phyloP scores from a whole-genome alignment of 2,329 filamentous ascomycete species.

The Paracoccidioides lutzii region DNA sequence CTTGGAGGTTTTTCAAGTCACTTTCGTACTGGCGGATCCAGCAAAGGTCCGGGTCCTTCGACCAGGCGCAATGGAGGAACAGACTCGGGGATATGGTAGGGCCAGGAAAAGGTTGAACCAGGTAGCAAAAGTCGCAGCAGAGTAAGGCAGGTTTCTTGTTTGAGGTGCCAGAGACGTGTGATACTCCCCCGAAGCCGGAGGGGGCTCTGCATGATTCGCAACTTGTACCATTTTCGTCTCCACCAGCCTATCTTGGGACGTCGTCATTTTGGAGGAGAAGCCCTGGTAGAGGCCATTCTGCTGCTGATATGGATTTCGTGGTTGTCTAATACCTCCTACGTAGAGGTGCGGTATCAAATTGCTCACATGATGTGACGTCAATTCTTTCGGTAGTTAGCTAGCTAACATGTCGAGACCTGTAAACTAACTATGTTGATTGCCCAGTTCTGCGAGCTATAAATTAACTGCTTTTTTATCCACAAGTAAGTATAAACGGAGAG shows the following conservation, averaged over 20 bases:
- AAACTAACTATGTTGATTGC: no score
- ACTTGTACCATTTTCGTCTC: constrained; percentile 7
- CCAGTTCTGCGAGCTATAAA: no score
- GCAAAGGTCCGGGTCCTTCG: constrained; percentile 5
- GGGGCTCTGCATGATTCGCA: constrained; percentile 5
- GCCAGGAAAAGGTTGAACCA: neutral
- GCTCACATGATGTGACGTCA: neutral
- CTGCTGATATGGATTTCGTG: neutral
- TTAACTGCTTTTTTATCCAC: no score
- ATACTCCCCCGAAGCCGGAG: constrained; percentile 10
- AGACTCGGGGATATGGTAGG: constrained; percentile 3
- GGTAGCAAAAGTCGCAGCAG: constrained; percentile 12
- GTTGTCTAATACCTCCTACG: no score
- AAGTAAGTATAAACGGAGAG: no score
- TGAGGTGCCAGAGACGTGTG: constrained; percentile 9
- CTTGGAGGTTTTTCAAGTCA: constrained; percentile 7
- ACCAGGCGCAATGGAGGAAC: constrained; percentile 4
- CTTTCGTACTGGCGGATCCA: constrained; percentile 5
- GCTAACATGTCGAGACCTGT: no score
- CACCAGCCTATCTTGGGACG: constrained; percentile 8
- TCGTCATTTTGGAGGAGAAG: neutral
- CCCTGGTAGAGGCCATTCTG: neutral
- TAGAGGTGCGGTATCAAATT: no score
- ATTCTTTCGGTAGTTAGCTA: no score
- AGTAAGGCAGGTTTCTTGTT: constrained; percentile 11